A percentile compares a stretch with the other conserved stretches of the same genome.
These are phyloP conservation scores for Venturia carpophila DNA, from an alignment of 2,329 filamentous ascomycete species.

Conservation along the genomic window DNA sequence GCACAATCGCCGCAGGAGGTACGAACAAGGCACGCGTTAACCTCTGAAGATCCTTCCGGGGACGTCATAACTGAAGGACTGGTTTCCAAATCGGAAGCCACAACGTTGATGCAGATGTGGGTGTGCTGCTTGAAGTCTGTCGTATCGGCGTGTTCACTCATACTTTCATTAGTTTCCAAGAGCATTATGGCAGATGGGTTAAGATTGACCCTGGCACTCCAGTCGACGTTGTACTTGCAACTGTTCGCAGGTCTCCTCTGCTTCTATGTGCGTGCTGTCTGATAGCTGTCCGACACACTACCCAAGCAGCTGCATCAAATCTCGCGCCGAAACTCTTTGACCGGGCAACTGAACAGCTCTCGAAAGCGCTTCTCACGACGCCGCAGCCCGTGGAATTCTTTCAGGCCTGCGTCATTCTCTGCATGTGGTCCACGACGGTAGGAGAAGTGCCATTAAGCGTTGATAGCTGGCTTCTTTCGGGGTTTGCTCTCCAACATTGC, in stretches of 20 bases:
- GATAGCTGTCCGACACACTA: slow-evolving; percentile 37
- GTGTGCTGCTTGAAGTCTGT: slow-evolving; percentile 15
- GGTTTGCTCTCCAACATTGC: slow-evolving; percentile 38
- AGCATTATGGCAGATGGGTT: slow-evolving; percentile 39
- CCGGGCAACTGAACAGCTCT: slow-evolving; percentile 28
- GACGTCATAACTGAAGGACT: slow-evolving; percentile 13
- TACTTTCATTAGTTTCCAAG: slow-evolving; percentile 28
- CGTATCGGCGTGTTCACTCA: slow-evolving; percentile 25
- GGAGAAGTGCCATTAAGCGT: slow-evolving; percentile 38
- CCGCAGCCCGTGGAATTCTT: slow-evolving; percentile 39
- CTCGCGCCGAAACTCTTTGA: slow-evolving; percentile 34
- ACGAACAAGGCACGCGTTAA: background rate
- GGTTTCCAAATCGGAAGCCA: slow-evolving; percentile 8
- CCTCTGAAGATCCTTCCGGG: background rate
- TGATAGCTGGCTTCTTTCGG: slow-evolving; percentile 40
- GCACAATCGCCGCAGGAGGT: slow-evolving; percentile 20
- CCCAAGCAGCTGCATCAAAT: slow-evolving; percentile 31
- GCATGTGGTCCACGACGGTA: slow-evolving; percentile 41
- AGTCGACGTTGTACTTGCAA: slow-evolving; percentile 26
- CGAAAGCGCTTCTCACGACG: slow-evolving; percentile 29
- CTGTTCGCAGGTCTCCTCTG: slow-evolving; percentile 32
- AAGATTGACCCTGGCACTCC: slow-evolving; percentile 28
- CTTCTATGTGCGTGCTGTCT: slow-evolving; percentile 35
- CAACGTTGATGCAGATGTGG: slow-evolving; percentile 15
- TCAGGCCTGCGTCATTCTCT: slow-evolving; percentile 37